Percentiles rank a stretch among this genome's conserved stretches.
Evolutionary conservation across 2,329 filamentous ascomycete species (phyloP).

Genomic region (Nemania sp.): DNA sequence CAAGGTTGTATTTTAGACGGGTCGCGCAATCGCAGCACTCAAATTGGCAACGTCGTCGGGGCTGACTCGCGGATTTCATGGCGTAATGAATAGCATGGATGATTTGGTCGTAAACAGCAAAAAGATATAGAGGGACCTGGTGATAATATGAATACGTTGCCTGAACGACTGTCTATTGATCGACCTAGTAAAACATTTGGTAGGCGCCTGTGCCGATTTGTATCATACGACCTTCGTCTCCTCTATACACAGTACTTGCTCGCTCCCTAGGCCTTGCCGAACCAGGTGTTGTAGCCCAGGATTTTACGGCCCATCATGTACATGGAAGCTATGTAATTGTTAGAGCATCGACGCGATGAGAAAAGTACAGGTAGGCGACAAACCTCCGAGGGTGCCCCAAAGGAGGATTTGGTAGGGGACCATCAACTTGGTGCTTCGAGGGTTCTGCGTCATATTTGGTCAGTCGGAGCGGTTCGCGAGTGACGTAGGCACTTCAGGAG

Average conservation of each 20-base stretch:
- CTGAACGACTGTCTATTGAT: conserved; percentile 43
- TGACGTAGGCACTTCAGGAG: neutral
- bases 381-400: conserved; percentile 73
- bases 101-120: conserved; percentile 33
- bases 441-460: conserved; percentile 62
- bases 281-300: conserved; percentile 84
- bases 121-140: conserved; percentile 23
- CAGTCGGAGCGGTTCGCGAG: conserved; percentile 35
- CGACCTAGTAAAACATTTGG: conserved; percentile 38
- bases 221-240: conserved; percentile 33
- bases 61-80: conserved; percentile 38
- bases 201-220: conserved; percentile 29
- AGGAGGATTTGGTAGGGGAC: conserved; percentile 76
- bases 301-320: conserved; percentile 82
- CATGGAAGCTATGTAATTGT: conserved; percentile 61
- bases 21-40: conserved; percentile 35
- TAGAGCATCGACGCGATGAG: conserved; percentile 35
- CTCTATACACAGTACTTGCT: conserved; percentile 4
- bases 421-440: conserved; percentile 73
- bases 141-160: conserved; percentile 37
- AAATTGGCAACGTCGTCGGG: conserved; percentile 38
- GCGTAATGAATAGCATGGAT: conserved; percentile 45
- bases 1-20: conserved; percentile 47
- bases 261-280: conserved; percentile 63
- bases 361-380: conserved; percentile 51